Conservation (phyloP, 768 basidiomycete genomes). For the Kwoniella sp. region DNA sequence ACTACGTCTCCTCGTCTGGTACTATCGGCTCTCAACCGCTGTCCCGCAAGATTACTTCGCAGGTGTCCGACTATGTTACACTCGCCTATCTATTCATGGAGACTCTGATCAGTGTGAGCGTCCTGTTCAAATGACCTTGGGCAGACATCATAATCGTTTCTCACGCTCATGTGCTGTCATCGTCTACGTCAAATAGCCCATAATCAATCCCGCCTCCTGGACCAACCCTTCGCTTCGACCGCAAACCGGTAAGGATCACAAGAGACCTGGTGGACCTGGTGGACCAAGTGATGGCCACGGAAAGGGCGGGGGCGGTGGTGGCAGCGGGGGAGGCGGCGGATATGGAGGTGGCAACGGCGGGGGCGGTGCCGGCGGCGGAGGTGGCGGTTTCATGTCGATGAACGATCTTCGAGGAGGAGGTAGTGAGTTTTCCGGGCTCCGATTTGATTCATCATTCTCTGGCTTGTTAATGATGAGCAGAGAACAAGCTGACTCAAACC, state of each 20-base stretch:
- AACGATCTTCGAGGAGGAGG: conserved; percentile 40
- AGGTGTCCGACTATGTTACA: conserved; percentile 15
- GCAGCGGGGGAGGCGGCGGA: conserved; percentile 23
- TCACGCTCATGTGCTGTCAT: not conserved
- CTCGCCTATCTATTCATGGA: conserved; percentile 44
- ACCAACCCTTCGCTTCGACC: conserved; percentile 30
- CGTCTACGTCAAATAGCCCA: conserved; percentile 25
- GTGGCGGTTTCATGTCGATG: conserved; percentile 45
- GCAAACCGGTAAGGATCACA: not conserved
- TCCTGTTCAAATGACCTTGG: no score
- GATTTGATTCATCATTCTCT: no score
- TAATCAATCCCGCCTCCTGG: conserved; percentile 42
- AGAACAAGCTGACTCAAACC: no score
- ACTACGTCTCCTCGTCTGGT: conserved; percentile 45
- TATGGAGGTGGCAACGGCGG: conserved; percentile 20
- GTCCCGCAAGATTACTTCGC: conserved; percentile 22
- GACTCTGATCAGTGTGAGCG: conserved; percentile 45
- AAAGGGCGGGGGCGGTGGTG: conserved; percentile 21
- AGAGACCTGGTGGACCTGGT: conserved; percentile 2
- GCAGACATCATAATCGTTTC: not conserved
- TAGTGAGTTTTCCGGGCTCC: conserved; percentile 31
- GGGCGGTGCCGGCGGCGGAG: conserved; percentile 34
- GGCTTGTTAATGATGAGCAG: no score
- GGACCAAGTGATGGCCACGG: conserved; percentile 10
- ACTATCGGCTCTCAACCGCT: conserved; percentile 36